These are phyloP conservation scores for Monosporascus sp. DNA, from an alignment of 2,329 filamentous ascomycete genomes.

Conservation along the genomic window DNA sequence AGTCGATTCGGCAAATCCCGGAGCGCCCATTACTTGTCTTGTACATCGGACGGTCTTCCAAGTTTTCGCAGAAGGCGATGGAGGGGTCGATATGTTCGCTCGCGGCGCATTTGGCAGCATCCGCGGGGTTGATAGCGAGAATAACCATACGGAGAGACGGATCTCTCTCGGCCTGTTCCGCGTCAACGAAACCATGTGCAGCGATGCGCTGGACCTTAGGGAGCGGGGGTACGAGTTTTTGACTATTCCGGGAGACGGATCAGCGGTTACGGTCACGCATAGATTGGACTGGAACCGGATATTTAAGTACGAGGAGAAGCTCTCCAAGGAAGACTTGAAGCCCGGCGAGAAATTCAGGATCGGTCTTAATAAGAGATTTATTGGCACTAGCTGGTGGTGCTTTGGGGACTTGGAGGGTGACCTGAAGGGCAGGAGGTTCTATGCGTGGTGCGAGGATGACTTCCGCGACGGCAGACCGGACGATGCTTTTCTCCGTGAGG, in stretches of 20 bases:
- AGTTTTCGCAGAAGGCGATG: conserved; percentile 1
- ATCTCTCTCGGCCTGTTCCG: conserved; percentile 5
- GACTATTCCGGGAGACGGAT: conserved; percentile 7
- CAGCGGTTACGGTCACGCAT: conserved; percentile 2
- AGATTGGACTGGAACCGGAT: conserved; percentile 8
- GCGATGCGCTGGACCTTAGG: conserved; percentile 4
- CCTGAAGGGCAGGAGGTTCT: conserved; percentile 6
- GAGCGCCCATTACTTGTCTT: conserved; percentile 4
- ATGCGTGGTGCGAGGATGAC: conserved; percentile 4
- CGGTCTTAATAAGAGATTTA: background rate
- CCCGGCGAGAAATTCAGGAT: conserved; percentile 7
- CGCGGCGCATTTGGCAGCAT: background rate
- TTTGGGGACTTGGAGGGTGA: conserved; percentile 10
- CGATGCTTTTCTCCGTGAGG: conserved; percentile 4
- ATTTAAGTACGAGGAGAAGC: conserved; percentile 8
- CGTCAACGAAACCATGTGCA: background rate
- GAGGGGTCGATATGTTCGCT: conserved; percentile 6
- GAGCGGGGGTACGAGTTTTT: conserved; percentile 8
- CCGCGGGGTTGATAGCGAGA: background rate
- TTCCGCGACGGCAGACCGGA: conserved; percentile 1
- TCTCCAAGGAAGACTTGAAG: conserved; percentile 1
- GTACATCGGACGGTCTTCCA: conserved; percentile 2
- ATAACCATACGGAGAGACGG: background rate
- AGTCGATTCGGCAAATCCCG: background rate
- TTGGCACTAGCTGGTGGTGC: conserved; percentile 11